Conservation (phyloP, 306 rosid species). For the Prunus armeniaca region DNA sequence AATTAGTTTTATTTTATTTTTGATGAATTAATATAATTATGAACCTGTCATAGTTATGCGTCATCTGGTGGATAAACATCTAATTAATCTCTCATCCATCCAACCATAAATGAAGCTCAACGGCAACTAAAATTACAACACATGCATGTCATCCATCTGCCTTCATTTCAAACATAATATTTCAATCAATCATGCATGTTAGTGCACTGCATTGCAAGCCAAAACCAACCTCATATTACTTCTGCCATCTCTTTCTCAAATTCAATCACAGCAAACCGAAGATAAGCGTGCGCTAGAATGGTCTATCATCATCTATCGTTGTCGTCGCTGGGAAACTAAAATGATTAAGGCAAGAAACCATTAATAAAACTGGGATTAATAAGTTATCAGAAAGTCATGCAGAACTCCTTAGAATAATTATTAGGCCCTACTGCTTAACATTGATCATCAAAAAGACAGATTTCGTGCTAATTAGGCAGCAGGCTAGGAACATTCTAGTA, state of each 20-base stretch:
- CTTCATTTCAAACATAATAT: background rate
- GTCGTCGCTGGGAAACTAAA: background rate
- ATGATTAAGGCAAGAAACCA: background rate
- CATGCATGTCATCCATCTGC: background rate
- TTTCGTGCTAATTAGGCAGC: background rate
- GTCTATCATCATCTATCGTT: background rate
- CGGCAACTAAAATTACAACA: background rate
- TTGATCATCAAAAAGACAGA: background rate
- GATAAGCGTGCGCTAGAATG: background rate
- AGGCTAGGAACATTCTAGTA: slow-evolving; percentile 7
- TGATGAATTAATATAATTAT: background rate
- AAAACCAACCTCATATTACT: background rate
- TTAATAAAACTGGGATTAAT: background rate
- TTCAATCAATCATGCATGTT: background rate
- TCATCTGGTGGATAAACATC: slow-evolving; percentile 1
- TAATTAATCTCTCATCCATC: background rate
- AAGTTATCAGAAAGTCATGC: background rate
- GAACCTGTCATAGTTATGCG: background rate
- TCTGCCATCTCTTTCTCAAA: background rate
- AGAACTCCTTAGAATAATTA: too few species aligned
- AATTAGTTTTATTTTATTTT: background rate
- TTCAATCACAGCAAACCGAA: background rate
- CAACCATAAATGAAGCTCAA: slow-evolving; percentile 10
- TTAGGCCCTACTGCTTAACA: background rate
- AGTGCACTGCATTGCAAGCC: background rate